Base-by-base conservation (phyloP, 768 basidiomycete species). In the Termitomyces sp. region DNA sequence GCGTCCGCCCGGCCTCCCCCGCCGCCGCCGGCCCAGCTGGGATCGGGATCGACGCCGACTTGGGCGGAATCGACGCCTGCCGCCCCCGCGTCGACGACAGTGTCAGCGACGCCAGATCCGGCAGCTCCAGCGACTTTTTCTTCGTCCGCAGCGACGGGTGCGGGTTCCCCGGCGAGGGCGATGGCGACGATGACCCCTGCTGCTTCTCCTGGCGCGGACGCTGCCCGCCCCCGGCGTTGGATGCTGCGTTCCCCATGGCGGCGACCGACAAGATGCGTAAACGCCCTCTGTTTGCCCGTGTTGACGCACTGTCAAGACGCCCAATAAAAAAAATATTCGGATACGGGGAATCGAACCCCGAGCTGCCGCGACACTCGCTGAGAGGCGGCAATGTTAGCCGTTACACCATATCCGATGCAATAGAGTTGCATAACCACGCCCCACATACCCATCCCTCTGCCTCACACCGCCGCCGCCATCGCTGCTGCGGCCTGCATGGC, bases 91-190 rank as follows among this genome's bases (percentile, higher is more conserved):
- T 59, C 20, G 56, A 61, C 8, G 71, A 65, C n/a, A 71, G 56
- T 2, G 76, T 68, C 7, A 80, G 69, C 3, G 74, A 74, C 17
- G 76, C 79, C 40, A 92, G 85, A 77, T 91, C 89, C 57, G 89
- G 89, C 31, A 92, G 79, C 70, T 92, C 88, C 20, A 92, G 83
- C 0, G 87, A 88, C 69, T 81, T 84, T 74, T 88, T 89, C 79
- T 87, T 90, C 25, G 79, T 77, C 45, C 86, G 79, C 60, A 90
- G 74, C 48, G 88, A 87, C 37, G 78, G 77, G 71, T 89, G 87
- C 0, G 86, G 79, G 45, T 68, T 74, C 45, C 73, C 72, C 20
- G 74, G 72, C n/a, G 69, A 60, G 1, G 83, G 79, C n/a, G 50
- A 59, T 0, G 50, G 3, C 10, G 38, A 17, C 40, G 40, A 17